Evolutionary conservation across 306 rosid genomes (phyloP).

Genomic region (Castanea mollissima): DNA sequence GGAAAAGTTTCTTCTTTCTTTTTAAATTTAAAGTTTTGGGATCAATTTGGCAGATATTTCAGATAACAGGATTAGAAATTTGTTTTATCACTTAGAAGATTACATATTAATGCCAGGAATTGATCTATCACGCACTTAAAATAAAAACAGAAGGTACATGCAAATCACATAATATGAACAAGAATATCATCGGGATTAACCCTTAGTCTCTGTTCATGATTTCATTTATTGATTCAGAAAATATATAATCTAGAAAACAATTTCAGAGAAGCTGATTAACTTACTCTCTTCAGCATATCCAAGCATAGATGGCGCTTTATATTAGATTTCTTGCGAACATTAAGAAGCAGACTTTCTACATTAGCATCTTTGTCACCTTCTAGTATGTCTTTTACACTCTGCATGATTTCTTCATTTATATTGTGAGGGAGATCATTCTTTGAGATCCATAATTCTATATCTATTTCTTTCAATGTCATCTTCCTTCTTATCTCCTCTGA

Average conservation of each 20-base stretch:
- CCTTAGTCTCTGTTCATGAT: too few relatives aligned
- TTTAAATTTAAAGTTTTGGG: too few relatives aligned
- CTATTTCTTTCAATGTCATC: slow-evolving; percentile 62
- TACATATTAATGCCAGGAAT: too few relatives aligned
- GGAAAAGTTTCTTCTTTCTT: too few relatives aligned
- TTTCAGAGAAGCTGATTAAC: slow-evolving; percentile 11
- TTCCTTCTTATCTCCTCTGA: slow-evolving; percentile 71
- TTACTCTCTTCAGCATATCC: slow-evolving; percentile 78
- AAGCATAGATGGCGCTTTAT: slow-evolving; percentile 88
- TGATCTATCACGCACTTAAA: too few relatives aligned
- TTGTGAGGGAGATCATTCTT: slow-evolving; percentile 73
- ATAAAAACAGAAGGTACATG: too few relatives aligned
- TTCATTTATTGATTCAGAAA: neutral
- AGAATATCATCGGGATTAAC: too few relatives aligned
- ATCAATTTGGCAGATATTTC: too few relatives aligned
- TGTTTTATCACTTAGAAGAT: too few relatives aligned
- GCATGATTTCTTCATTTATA: slow-evolving; percentile 72
- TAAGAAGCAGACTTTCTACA: slow-evolving; percentile 59
- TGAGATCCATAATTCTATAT: slow-evolving; percentile 94
- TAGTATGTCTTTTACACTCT: slow-evolving; percentile 80
- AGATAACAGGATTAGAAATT: too few relatives aligned
- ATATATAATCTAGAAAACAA: neutral
- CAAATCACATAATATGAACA: too few relatives aligned
- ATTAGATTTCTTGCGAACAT: slow-evolving; percentile 80
- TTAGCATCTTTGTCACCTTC: slow-evolving; percentile 88